These are phyloP conservation scores for Hyphodiscus sp. DNA, from an alignment of 2,329 filamentous ascomycete species.

Conservation along the genomic window DNA sequence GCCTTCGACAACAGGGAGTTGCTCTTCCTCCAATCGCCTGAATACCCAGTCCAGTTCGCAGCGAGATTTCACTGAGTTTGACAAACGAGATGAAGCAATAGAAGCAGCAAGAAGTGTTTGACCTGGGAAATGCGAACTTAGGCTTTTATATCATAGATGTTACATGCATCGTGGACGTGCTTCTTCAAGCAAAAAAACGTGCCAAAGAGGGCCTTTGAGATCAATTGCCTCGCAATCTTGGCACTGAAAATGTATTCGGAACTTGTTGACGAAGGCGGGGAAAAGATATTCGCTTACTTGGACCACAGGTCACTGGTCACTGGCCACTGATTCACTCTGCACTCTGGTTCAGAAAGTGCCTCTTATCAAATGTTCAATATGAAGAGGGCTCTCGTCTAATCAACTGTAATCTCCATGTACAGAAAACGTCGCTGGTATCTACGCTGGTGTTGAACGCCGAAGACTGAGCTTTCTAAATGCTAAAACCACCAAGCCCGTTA, in stretches of 20 bases:
- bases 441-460: constrained; percentile 23
- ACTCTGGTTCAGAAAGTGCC: neutral
- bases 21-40: too few relatives aligned
- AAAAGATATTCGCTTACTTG: neutral
- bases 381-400: neutral
- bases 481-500: neutral
- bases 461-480: neutral
- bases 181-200: neutral
- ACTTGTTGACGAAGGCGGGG: neutral
- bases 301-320: too few relatives aligned
- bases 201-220: neutral
- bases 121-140: too few relatives aligned
- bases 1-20: too few relatives aligned
- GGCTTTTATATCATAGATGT: too few relatives aligned
- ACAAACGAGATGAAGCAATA: too few relatives aligned
- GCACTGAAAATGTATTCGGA: neutral
- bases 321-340: too few relatives aligned
- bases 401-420: neutral
- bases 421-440: constrained; percentile 5
- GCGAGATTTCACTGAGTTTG: too few relatives aligned
- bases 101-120: too few relatives aligned
- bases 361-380: neutral
- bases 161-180: neutral
- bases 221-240: neutral
- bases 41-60: too few relatives aligned